phyloP scores from a whole-genome alignment of 2,329 filamentous ascomycete species.

The Didymosphaeria variabile region DNA sequence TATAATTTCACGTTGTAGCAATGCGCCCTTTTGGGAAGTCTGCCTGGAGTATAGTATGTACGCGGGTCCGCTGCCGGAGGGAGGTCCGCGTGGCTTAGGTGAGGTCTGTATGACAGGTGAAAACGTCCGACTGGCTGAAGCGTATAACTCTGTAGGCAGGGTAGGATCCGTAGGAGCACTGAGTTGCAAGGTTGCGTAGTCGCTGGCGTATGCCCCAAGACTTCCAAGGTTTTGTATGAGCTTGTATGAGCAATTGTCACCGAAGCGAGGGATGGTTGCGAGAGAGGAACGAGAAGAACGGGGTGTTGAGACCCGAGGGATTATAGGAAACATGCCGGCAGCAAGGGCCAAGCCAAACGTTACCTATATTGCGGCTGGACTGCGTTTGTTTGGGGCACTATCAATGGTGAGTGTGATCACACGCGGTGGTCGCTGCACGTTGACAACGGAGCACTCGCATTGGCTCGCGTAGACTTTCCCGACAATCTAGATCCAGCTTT shows the following conservation, averaged over 20 bases:
- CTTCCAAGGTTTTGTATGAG: too few species aligned
- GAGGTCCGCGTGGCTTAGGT: constrained; percentile 6
- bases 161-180: background rate
- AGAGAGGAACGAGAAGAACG: background rate
- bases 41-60: background rate
- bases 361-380: constrained; percentile 10
- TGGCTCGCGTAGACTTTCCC: constrained; percentile 9
- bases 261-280: background rate
- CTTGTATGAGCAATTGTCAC: background rate
- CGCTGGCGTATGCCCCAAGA: background rate
- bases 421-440: constrained; percentile 7
- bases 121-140: background rate
- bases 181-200: background rate
- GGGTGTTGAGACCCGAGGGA: background rate
- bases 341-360: background rate
- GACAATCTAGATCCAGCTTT: background rate
- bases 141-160: background rate
- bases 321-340: background rate
- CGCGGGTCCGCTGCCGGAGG: constrained; percentile 6
- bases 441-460: constrained; percentile 5
- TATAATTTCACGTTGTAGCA: background rate
- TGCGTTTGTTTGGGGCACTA: background rate
- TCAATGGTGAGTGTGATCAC: constrained; percentile 10
- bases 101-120: background rate
- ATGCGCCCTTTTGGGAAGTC: too few species aligned